A percentile compares a stretch with the other conserved stretches of the same genome.
phyloP scores from a whole-genome alignment of 768 basidiomycete species.

The Hericium alpestre region DNA sequence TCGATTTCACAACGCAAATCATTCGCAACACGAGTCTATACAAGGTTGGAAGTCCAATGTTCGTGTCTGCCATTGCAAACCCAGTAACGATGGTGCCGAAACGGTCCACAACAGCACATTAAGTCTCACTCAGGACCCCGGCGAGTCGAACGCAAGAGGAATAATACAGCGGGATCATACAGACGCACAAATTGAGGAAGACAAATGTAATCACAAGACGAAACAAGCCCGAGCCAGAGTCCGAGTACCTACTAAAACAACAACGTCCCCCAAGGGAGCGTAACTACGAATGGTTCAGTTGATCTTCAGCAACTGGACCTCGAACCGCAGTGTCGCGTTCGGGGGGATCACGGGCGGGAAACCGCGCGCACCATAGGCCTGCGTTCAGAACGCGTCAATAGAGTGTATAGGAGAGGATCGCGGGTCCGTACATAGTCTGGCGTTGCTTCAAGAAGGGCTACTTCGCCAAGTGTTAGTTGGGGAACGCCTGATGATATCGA shows the following conservation, averaged over 20 bases:
- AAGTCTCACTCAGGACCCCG: too few species aligned
- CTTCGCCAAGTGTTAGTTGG: conserved; percentile 66
- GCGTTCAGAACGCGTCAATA: conserved; percentile 1
- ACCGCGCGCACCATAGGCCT: conserved; percentile 69
- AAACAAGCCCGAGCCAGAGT: conserved; percentile 8
- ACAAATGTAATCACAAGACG: conserved; percentile 3
- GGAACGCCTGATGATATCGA: conserved; percentile 47
- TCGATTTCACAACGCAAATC: too few species aligned
- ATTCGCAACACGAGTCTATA: too few species aligned
- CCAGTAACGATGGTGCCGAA: too few species aligned
- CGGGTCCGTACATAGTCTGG: conserved; percentile 63
- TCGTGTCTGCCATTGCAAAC: too few species aligned
- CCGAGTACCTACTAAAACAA: conserved; percentile 4
- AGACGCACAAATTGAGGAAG: conserved; percentile 6
- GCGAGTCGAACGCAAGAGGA: background rate
- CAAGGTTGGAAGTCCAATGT: too few species aligned
- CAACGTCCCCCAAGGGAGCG: background rate
- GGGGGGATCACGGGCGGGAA: conserved; percentile 74
- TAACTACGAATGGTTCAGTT: conserved; percentile 22
- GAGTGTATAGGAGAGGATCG: background rate
- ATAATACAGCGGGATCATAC: conserved; percentile 12
- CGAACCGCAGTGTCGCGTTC: conserved; percentile 66
- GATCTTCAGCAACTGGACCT: conserved; percentile 76
- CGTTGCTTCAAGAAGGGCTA: conserved; percentile 53
- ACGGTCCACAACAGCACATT: too few species aligned